Conservation (phyloP, 1,284 basidiomycete genomes). For the Leccinum pseudoinsigne region DNA sequence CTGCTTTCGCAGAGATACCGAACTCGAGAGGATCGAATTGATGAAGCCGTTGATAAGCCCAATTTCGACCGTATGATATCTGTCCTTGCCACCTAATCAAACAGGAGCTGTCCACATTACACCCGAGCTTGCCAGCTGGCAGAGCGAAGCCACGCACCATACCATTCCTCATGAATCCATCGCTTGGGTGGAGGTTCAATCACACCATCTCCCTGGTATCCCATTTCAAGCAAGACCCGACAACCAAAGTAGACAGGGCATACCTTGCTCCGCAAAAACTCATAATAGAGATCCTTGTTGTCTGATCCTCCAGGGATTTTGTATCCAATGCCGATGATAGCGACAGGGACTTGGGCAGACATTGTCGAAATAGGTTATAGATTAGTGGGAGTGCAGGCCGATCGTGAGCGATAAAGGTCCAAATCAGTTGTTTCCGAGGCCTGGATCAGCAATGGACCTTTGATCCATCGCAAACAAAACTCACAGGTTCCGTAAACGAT, state of each 20-base stretch:
- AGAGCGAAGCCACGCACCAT: constrained; percentile 19
- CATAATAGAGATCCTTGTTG: constrained; percentile 30
- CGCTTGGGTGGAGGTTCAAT: constrained; percentile 24
- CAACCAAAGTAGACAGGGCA: background rate
- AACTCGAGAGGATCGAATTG: constrained; percentile 32
- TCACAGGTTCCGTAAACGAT: too few relatives aligned
- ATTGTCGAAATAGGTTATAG: constrained; percentile 10
- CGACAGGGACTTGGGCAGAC: constrained; percentile 31
- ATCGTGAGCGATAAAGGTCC: too few relatives aligned
- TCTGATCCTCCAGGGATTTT: constrained; percentile 34
- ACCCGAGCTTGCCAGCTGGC: too few relatives aligned
- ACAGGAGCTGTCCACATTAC: background rate
- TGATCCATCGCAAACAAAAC: too few relatives aligned
- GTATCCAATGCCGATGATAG: constrained; percentile 33
- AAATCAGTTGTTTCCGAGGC: too few relatives aligned
- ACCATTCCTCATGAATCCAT: constrained; percentile 33
- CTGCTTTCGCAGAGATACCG: constrained; percentile 33
- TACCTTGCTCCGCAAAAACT: constrained; percentile 33
- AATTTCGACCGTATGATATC: constrained; percentile 22
- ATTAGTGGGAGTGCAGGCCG: too few relatives aligned
- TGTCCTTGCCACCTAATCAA: constrained; percentile 3
- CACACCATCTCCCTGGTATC: constrained; percentile 32
- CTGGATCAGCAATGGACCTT: too few relatives aligned
- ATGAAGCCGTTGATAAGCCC: constrained; percentile 27
- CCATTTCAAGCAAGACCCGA: background rate